phyloP scores from a whole-genome alignment of 345 rosid species.

The Garcia nutans region DNA sequence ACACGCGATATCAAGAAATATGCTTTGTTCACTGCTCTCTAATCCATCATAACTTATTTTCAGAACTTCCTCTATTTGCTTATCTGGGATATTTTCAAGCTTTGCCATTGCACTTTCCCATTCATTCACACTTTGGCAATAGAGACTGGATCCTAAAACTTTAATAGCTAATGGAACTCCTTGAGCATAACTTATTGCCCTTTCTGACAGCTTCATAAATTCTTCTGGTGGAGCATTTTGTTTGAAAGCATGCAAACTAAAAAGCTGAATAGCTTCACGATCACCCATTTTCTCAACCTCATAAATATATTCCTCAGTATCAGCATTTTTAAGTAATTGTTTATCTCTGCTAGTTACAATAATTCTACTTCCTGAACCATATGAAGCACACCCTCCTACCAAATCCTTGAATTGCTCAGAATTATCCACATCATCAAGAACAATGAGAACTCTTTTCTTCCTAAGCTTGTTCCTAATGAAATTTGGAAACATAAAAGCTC shows the following conservation, averaged over 20 bases:
- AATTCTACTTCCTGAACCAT: slow-evolving; percentile 9
- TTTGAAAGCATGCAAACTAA: not conserved
- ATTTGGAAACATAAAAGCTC: not conserved
- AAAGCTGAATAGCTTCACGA: not conserved
- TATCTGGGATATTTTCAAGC: not conserved
- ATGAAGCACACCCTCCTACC: not conserved
- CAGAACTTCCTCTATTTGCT: not conserved
- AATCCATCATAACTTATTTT: slow-evolving; percentile 3
- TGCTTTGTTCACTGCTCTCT: not conserved
- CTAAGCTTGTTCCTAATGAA: not conserved
- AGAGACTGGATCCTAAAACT: not conserved
- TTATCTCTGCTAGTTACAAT: not conserved
- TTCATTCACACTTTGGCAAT: not conserved
- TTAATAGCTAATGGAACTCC: slow-evolving; percentile 5
- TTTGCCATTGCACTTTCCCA: not conserved
- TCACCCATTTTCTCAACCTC: not conserved
- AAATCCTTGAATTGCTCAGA: not conserved
- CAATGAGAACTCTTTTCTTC: not conserved
- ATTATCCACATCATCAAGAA: slow-evolving; percentile 9
- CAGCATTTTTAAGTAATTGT: not conserved
- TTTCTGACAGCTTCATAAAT: not conserved
- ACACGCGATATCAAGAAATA: slow-evolving; percentile 1
- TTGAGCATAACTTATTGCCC: not conserved
- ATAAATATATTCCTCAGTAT: not conserved
- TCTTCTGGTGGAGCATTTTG: not conserved